A percentile compares a stretch with the other conserved stretches of the same genome.
phyloP scores from a whole-genome alignment of 441 rosid genomes.

The Gossypium davidsonii region DNA sequence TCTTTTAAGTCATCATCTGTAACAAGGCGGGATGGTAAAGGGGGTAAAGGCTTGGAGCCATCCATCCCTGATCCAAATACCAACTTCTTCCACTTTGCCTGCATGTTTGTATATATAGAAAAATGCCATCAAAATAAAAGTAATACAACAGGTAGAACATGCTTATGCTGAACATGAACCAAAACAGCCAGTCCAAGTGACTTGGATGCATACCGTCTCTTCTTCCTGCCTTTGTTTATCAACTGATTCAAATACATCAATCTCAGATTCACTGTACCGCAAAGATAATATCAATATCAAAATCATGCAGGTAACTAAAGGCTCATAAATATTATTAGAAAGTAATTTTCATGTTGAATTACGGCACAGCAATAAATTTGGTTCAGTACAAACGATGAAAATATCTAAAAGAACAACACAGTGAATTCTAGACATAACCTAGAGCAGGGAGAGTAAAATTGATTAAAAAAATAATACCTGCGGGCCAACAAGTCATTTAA shows the following conservation, averaged over 20 bases:
- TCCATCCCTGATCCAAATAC: slow-evolving; percentile 38
- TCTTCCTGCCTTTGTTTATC: slow-evolving; percentile 65
- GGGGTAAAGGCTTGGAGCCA: slow-evolving; percentile 40
- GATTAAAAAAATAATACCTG: slow-evolving; percentile 40
- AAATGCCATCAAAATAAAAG: slow-evolving; percentile 7
- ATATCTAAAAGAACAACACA: not conserved
- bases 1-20: slow-evolving; percentile 70
- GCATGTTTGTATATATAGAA: slow-evolving; percentile 17
- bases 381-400: not conserved
- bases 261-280: slow-evolving; percentile 70
- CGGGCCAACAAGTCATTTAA: slow-evolving; percentile 82
- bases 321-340: not conserved
- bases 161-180: slow-evolving; percentile 1
- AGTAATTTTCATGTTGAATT: not conserved
- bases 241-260: slow-evolving; percentile 78
- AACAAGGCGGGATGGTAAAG: slow-evolving; percentile 78
- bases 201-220: slow-evolving; percentile 50
- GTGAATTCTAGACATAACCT: not conserved
- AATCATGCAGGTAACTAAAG: not conserved
- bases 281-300: not conserved
- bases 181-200: not conserved
- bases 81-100: slow-evolving; percentile 75
- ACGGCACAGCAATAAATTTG: not conserved
- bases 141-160: slow-evolving; percentile 9
- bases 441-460: not conserved